These are phyloP conservation scores for Cynanchum wilfordii DNA, from an alignment of 257 asterid genomes.

Conservation along the genomic window DNA sequence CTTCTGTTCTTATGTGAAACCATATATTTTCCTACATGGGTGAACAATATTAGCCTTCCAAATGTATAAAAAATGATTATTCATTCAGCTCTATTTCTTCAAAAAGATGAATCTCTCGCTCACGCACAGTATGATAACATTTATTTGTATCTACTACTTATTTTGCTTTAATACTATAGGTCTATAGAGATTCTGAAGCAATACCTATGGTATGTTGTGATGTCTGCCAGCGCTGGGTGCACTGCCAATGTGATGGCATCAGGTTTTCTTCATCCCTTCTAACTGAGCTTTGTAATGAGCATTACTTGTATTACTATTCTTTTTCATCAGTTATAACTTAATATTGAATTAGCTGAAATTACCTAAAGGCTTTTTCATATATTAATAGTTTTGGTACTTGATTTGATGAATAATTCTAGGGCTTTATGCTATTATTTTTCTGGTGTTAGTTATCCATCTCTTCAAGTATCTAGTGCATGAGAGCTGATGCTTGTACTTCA, in stretches of 20 bases:
- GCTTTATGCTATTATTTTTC: not conserved
- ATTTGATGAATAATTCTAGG: not conserved
- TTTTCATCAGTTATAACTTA: not conserved
- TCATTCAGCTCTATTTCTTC: not conserved
- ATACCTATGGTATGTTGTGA: constrained; percentile 99
- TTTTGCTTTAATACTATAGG: constrained; percentile 43
- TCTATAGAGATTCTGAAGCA: constrained; percentile 96
- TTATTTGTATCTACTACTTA: constrained; percentile 16
- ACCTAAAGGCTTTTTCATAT: not conserved
- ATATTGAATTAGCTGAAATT: not conserved
- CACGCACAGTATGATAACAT: not conserved
- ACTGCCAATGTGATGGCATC: constrained; percentile 93
- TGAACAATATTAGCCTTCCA: not conserved
- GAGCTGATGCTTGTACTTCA: not conserved
- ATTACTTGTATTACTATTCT: not conserved
- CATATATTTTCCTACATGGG: not conserved
- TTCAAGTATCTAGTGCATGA: not conserved
- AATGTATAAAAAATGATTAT: not conserved
- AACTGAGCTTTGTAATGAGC: constrained; percentile 3
- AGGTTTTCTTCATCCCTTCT: constrained; percentile 43
- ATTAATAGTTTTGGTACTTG: not conserved
- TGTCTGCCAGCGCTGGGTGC: constrained; percentile 97
- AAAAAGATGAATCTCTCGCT: not conserved
- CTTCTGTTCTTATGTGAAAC: not conserved
- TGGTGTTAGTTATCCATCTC: not conserved